Base-by-base conservation (phyloP, 495 filamentous ascomycete genomes). In the Peziza echinospora region DNA sequence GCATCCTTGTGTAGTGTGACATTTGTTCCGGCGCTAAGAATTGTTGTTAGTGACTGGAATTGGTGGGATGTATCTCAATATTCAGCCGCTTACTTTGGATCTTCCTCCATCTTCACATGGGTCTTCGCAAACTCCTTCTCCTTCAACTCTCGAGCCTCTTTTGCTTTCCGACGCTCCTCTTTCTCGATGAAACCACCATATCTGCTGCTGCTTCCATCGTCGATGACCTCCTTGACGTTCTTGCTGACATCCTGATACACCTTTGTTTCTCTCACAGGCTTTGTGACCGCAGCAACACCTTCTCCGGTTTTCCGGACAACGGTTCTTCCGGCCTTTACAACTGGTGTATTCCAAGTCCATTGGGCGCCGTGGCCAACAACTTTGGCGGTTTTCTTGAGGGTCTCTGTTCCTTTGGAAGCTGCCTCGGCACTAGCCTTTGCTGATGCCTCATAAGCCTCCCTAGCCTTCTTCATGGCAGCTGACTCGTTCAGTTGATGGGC, bases 141-240 rank as follows among this genome's bases (percentile, higher is more conserved):
- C 51, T 72, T 66, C 55, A 74, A 62, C 61, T 93, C 83, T 24
- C 84, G 70, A 39, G 73, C 54, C 56, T 92, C 80, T 51, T 82
- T 70, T 56, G 73, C 71, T 55, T 71, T 80, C 54, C 76, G 73
- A 41, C 89, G 72, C 65, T 97, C 89, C 56, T 96, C 89, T 61
- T 87, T 89, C 58, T 97, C 89, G 25, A 84, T 65, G 81, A 84
- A 97, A 5, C 89, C 89, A 54, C 89, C 89, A 58, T 97, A 97
- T 47, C 84, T 72, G 24, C 84, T 91, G 60, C 84, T 93, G 63
- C 84, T 89, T 13, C 89, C 89, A 62, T 97, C 91, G 63, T 97
- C 89, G 53, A 97, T 87, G 43, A 86, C 83, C 37, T 93, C 71
- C 71, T 93, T 93, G 41, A 97, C 85, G 52, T 78, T 78, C 19